Base-by-base conservation (phyloP, 768 basidiomycete species). In the Sistotremastrum niveocremeum region DNA sequence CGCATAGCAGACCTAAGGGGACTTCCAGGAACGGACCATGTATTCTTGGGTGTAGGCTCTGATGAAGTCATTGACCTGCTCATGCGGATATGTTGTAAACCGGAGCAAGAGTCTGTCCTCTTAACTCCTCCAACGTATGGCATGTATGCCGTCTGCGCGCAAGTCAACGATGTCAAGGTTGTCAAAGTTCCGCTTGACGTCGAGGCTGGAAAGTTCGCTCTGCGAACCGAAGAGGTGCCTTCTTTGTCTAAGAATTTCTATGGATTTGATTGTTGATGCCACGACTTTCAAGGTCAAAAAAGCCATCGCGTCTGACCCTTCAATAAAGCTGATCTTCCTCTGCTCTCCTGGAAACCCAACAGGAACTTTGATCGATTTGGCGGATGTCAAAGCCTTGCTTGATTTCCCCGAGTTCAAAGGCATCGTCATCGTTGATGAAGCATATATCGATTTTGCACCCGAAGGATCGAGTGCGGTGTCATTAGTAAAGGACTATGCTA, bases 311-410 rank as follows among this genome's bases (percentile, higher is more conserved):
- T 69, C 69, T 4, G 79, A 93, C 57, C 77, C 83, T 1, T 67
- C 72, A 3, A 87, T 95, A 62, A 95, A 97, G 56, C 74, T 99
- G 35, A 73, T 94, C 49, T 89, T 97, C 70, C 71, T 98, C 39
- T 95, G 91, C 62, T 97, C 94, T 1, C 95, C 95, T 3, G 95
- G 95, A 2, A 99, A 98, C 60, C 95, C 95, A 0, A 93, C 91
- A 0, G 90, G 91, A 6, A 97, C 93, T 0, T 62, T 81, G 30
- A 77, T 98, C 44, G 73, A 88, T 0, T 73, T 93, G 29, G 56
- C 71, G 7, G 72, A 80, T 8, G 68, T 98, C 48, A 72, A 76
- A 1, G 56, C 71, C 7, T 62, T 98, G 10, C 67, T 94, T 29
- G 80, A 90, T 32, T 85, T 85, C 61, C 71, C 78, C 6, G 68